Base-by-base conservation (phyloP, 1,284 basidiomycete genomes). In the Rhodotorula sp. region DNA sequence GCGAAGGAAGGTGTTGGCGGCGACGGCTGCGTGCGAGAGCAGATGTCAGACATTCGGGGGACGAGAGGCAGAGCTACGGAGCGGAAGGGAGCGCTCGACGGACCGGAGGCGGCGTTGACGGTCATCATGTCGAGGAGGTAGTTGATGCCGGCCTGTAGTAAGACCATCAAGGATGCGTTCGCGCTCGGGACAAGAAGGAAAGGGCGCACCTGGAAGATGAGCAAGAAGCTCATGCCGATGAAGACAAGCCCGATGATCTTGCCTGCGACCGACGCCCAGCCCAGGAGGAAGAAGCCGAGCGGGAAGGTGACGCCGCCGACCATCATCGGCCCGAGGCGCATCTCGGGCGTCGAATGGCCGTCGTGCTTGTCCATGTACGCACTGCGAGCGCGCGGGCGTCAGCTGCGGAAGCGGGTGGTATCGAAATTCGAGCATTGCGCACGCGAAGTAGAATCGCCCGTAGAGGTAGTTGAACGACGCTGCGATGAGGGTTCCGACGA, bases 1-100 rank as follows among this genome's bases (percentile, higher is more conserved):
- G 48, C 83, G 77, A 54, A 82, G 76, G 74, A 84, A 82, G 66
- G 82, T 82, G 74, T 84, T 83, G 13, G 78, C 78, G 1, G 63
- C 63, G 16, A 57, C 55, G 17, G 46, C 61, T 34, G 34, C 34
- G 34, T 59, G 58, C 9, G n/a, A 10, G 25, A 19, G 46, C 34
- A 34, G 5, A 34, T 34, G 34, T 34, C 34, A 34, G 34, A 34
- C 5, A 3, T 34, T 34, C 3, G 34, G 34, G 34, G 5, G 34
- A 34, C 34, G 34, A 34, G 34, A 34, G 34, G 34, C 34, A 34
- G 34, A 34, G 34, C 34, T 34, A 34, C 34, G 34, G 34, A 34
- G 34, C 34, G 34, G 34, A 34, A 34, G 34, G 34, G 34, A 34
- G 34, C 34, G 34, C 34, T 34, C 34, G 34, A 34, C 34, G 34